Conservation (phyloP, 805 yeast genomes). For the Hanseniaspora jakobsenii region DNA sequence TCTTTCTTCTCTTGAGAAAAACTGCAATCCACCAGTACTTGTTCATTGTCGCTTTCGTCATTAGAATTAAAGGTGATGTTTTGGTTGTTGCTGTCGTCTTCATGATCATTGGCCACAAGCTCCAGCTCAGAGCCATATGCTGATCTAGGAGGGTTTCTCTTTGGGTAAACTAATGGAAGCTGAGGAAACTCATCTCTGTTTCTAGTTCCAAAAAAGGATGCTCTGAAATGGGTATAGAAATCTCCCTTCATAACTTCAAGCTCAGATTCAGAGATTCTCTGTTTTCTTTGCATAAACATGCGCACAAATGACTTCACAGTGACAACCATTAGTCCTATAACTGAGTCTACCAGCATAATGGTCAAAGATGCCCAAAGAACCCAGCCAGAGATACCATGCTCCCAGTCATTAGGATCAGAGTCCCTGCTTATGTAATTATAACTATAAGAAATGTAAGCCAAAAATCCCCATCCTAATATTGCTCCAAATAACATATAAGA, state of each 20-base stretch:
- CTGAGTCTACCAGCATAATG: slow-evolving; percentile 85
- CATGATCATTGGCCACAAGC: background rate
- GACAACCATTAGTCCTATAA: slow-evolving; percentile 63
- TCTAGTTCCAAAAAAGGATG: slow-evolving; percentile 10
- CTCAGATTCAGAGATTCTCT: too few relatives aligned
- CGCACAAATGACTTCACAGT: slow-evolving; percentile 34
- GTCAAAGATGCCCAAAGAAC: slow-evolving; percentile 86
- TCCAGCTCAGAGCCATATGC: background rate
- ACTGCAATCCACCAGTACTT: background rate
- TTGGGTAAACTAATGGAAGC: slow-evolving; percentile 1
- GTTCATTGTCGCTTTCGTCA: background rate
- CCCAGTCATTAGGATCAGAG: slow-evolving; percentile 68
- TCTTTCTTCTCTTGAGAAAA: background rate
- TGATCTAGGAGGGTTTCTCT: too few relatives aligned
- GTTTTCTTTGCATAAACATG: slow-evolving; percentile 15
- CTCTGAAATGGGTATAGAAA: slow-evolving; percentile 1
- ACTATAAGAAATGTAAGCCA: slow-evolving; percentile 67
- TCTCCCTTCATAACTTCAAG: too few relatives aligned
- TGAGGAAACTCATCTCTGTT: slow-evolving; percentile 10
- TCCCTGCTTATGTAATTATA: slow-evolving; percentile 83
- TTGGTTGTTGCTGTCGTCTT: background rate
- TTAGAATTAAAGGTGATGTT: background rate
- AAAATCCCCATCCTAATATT: slow-evolving; percentile 77
- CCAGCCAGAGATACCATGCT: slow-evolving; percentile 93
- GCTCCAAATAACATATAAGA: slow-evolving; percentile 86